Evolutionary conservation across 2,329 filamentous ascomycete species (phyloP).

Genomic region (Diaporthe sp.): DNA sequence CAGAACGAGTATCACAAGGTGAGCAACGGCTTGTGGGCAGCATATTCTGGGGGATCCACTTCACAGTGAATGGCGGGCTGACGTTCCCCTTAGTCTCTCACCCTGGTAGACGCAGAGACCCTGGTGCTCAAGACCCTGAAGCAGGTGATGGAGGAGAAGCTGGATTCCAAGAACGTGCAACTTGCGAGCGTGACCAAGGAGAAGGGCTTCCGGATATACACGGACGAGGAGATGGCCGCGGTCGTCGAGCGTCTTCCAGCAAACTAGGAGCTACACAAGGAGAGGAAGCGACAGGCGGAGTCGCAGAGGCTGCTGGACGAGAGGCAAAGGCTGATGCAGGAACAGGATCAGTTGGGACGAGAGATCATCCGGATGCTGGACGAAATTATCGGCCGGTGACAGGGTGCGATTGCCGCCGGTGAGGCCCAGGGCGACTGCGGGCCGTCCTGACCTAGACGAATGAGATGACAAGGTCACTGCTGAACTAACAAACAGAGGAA

Average conservation of each 20-base stretch:
- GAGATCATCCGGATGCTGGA: background rate
- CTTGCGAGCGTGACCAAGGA: slow-evolving; percentile 97
- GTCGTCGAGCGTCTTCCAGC: slow-evolving; percentile 86
- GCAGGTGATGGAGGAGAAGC: slow-evolving; percentile 99
- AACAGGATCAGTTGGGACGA: background rate
- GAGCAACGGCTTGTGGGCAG: slow-evolving; percentile 32
- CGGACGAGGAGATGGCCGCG: slow-evolving; percentile 94
- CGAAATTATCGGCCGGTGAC: background rate
- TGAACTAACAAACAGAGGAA: background rate
- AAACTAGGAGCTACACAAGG: slow-evolving; percentile 55
- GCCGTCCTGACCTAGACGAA: slow-evolving; percentile 27
- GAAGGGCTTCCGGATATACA: slow-evolving; percentile 98
- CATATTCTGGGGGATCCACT: background rate
- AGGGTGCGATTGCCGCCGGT: too few species aligned
- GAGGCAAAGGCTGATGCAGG: background rate
- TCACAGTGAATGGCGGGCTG: background rate
- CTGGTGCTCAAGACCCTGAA: slow-evolving; percentile 97
- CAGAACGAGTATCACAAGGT: slow-evolving; percentile 99
- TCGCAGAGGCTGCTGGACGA: too few species aligned
- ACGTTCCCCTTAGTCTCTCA: slow-evolving; percentile 73
- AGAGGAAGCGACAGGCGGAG: background rate
- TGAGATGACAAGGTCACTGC: slow-evolving; percentile 30
- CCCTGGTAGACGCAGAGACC: slow-evolving; percentile 91
- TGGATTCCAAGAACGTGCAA: slow-evolving; percentile 98
- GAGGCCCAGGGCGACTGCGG: background rate